These are phyloP conservation scores for Phialophora verrucosa DNA, from an alignment of 2,329 filamentous ascomycete genomes.

Conservation along the genomic window DNA sequence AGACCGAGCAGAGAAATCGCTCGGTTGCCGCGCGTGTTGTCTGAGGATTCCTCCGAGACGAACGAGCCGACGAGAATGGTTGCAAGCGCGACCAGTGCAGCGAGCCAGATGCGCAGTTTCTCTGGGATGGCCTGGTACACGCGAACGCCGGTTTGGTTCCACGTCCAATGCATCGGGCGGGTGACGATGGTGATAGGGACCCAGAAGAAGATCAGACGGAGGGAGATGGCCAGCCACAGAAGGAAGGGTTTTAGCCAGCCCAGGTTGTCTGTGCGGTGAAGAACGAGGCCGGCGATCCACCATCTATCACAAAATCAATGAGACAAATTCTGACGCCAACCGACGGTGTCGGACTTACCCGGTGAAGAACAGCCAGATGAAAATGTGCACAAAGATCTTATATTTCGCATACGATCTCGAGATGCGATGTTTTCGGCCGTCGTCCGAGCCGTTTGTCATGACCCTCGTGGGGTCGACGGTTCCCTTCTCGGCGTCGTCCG, in stretches of 20 bases:
- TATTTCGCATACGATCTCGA: constrained; percentile 53
- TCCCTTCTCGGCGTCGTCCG: constrained; percentile 51
- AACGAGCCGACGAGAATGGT: constrained; percentile 81
- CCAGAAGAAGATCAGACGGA: constrained; percentile 76
- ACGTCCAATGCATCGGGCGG: constrained; percentile 69
- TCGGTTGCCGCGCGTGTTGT: constrained; percentile 81
- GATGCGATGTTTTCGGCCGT: constrained; percentile 45
- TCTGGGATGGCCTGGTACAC: constrained; percentile 69
- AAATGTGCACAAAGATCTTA: constrained; percentile 55
- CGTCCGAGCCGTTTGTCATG: constrained; percentile 43
- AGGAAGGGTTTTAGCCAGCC: constrained; percentile 88
- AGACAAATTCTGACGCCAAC: neutral
- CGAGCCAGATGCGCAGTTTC: constrained; percentile 67
- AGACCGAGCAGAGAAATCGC: constrained; percentile 82
- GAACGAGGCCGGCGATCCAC: constrained; percentile 77
- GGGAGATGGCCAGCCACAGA: constrained; percentile 74
- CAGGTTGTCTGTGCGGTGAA: constrained; percentile 73
- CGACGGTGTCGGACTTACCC: constrained; percentile 23
- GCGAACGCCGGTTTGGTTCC: constrained; percentile 68
- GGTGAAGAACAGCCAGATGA: constrained; percentile 39
- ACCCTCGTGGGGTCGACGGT: constrained; percentile 42
- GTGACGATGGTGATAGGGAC: constrained; percentile 71
- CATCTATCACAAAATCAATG: constrained; percentile 50
- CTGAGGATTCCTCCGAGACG: constrained; percentile 69
- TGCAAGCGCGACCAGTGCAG: constrained; percentile 67